Base-by-base conservation (phyloP, 768 basidiomycete genomes). In the Chalciporus pseudorubinellus region DNA sequence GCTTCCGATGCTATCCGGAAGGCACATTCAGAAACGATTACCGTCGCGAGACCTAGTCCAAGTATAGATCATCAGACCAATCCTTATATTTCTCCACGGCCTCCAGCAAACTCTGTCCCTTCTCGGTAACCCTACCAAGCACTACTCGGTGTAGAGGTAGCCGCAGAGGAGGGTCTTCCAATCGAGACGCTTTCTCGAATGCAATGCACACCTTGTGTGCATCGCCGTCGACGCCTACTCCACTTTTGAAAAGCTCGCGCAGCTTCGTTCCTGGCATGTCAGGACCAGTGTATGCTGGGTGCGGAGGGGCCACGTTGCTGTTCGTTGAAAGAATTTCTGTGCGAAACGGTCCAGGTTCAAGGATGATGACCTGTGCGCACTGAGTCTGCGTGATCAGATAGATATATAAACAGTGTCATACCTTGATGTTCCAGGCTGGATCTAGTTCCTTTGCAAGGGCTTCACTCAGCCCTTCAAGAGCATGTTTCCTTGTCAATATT, bases 381-480 rank as follows among this genome's bases (percentile, higher is more conserved):
- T 26, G 6, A 26, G 26, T n/a, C n/a, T n/a, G n/a, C n/a, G n/a
- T n/a, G n/a, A n/a, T n/a, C n/a, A n/a, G n/a, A n/a, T n/a, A n/a
- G n/a, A 26, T 6, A 26, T 26, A 9, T 6, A 26, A 26, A 6
- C 7, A n/a, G 6, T 26, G 26, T 26, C n/a, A 34, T 39, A 62
- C 61, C 39, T 57, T 63, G 54, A 63, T 55, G 48, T 9, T 51
- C 41, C 33, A 58, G 3, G 50, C 46, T 33, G 21, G 44, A 50
- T 26, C 26, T 26, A 26, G 26, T 26, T 26, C 26, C 7, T 26
- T 26, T 26, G 26, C 26, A 9, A 26, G 26, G 18, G 57, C 38
- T 48, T 69, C 59, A 1, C 57, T 68, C 19, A 69, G 44, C 3
- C 57, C 70, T 46, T 70, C 70, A 12, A 69, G 22, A 3, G 67